Evolutionary conservation across 768 basidiomycete genomes (phyloP).

Genomic region (Mycena vitilis): DNA sequence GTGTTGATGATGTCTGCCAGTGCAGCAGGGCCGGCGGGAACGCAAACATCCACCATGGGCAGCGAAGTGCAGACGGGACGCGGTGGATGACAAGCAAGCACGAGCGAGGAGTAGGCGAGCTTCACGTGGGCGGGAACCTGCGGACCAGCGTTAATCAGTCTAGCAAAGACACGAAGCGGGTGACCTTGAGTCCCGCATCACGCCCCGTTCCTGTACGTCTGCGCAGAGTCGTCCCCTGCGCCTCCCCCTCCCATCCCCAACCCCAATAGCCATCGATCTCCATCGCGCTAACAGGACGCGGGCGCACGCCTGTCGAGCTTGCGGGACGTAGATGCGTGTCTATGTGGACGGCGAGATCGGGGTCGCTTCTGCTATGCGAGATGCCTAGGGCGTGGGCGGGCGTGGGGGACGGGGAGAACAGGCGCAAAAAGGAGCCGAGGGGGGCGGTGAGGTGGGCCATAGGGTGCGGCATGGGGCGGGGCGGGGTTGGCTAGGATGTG

Average conservation of each 20-base stretch:
- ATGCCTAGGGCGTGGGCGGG: not conserved
- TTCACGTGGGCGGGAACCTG: conserved; percentile 13
- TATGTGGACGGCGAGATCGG: conserved; percentile 9
- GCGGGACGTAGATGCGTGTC: conserved; percentile 9
- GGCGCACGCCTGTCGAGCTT: conserved; percentile 11
- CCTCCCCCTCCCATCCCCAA: conserved; percentile 17
- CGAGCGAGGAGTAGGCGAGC: conserved; percentile 25
- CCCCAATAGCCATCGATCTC: conserved; percentile 33
- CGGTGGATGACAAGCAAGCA: conserved; percentile 30
- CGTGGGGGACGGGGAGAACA: conserved; percentile 17
- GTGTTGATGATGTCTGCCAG: no score
- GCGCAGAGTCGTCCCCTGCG: conserved; percentile 26
- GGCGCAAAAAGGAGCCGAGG: conserved; percentile 34
- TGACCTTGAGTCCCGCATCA: conserved; percentile 28
- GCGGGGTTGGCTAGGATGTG: no score
- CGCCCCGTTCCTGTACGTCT: no score
- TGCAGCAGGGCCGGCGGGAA: not conserved
- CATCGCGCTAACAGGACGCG: conserved; percentile 27
- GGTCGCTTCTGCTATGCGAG: conserved; percentile 22
- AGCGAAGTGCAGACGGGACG: conserved; percentile 5
- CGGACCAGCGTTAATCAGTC: not conserved
- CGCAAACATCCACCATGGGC: no score
- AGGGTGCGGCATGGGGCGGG: no score
- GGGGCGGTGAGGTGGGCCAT: no score
- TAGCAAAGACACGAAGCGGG: not conserved